Evolutionary conservation across 225 moss, liverwort and hornwort genomes (phyloP), one percentile per base, ranked within the genome.

Genomic region (Sphagnum contortum): DNA sequence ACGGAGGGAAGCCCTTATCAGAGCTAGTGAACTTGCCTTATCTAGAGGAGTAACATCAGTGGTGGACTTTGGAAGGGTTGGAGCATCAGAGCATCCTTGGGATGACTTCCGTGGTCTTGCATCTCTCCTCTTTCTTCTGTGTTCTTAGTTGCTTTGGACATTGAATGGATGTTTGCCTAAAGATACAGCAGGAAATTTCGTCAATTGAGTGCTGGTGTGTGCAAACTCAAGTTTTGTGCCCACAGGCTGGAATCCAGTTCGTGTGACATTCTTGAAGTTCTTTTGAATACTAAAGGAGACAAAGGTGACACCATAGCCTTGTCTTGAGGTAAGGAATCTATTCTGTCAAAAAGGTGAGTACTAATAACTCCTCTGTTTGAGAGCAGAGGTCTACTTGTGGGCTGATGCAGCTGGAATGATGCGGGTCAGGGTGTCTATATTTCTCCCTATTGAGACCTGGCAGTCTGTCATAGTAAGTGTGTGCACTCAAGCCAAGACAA

Each of bases 1-100:
- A 11, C 81, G 91, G 61, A 87, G 86, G 72, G 72, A 79, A 63
- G 94, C 89, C 53, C 76, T 86, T 50, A 6, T 64, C 55, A 82
- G 77, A 76, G 94, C 94, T n/a, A 91, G 87, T 66, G 73, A 83
- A 69, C 66, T 85, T 69, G 94, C 94, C 69, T 68, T 91, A 71
- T 77, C 79, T 57, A 80, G 79, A 68, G 94, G 94, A 63, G 81
- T 94, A 63, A 94, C 94, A 12, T 82, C 91, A 63, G 87, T 91
- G 59, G 74, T 88, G 55, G 94, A 94, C 73, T 94, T 94, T 66
- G 94, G 94, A 68, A 77, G 89, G 65, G 49, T 88, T 11, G 85
- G 85, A 71, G 76, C 73, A 50, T 74, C 82, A 80, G 76, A 89
- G 61, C 65, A 74, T 51, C 78, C 87, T 63, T 94, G 89, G 94